These are phyloP conservation scores for Smallanthus sonchifolius DNA, from an alignment of 129 eudicot species.

Conservation along the genomic window DNA sequence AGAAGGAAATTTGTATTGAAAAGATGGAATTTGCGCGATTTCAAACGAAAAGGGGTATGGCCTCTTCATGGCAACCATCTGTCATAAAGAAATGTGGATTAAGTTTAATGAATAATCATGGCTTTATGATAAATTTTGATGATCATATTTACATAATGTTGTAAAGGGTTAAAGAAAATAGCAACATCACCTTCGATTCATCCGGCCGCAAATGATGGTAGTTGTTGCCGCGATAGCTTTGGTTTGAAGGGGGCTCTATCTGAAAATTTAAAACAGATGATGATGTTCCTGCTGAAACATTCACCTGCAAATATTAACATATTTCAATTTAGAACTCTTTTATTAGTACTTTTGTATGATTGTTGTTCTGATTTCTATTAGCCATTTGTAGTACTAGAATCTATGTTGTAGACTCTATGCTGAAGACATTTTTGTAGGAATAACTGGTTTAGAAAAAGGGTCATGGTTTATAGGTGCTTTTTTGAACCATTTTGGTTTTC, in stretches of 20 bases:
- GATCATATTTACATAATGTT: background rate
- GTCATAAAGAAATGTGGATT: background rate
- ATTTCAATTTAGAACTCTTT: too few species aligned
- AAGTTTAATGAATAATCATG: background rate
- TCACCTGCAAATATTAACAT: too few species aligned
- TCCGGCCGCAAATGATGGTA: background rate
- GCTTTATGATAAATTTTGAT: background rate
- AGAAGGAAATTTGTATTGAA: constrained; percentile 44
- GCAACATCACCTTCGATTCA: background rate
- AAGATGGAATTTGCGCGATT: constrained; percentile 51
- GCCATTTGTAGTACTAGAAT: too few species aligned
- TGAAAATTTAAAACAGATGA: background rate
- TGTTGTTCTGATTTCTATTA: too few species aligned
- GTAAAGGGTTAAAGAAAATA: background rate
- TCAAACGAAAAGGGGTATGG: constrained; percentile 64
- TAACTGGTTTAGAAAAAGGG: too few species aligned
- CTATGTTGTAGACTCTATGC: too few species aligned
- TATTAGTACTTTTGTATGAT: too few species aligned
- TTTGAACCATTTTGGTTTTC: too few species aligned
- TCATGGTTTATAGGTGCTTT: too few species aligned
- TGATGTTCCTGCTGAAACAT: too few species aligned
- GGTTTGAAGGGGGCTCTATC: background rate
- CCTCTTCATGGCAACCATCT: constrained; percentile 74
- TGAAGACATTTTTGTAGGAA: too few species aligned
- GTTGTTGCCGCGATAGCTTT: background rate